Conservation (phyloP, 495 filamentous ascomycete species). For the Astrothelium subdiscretum region DNA sequence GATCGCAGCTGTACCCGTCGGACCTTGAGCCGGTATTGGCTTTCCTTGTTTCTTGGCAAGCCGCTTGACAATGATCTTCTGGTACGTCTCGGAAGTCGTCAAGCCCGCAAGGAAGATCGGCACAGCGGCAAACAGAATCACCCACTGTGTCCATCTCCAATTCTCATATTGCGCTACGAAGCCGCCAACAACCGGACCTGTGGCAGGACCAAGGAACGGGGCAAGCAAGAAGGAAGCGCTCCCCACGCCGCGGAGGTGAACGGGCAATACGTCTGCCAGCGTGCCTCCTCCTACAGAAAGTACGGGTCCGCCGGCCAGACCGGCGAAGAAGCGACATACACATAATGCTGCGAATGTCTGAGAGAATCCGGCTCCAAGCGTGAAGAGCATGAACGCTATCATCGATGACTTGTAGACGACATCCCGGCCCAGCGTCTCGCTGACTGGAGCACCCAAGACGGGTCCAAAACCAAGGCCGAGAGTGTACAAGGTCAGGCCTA, state of each 20-base stretch:
- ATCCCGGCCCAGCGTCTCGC: slow-evolving; percentile 23
- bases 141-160: slow-evolving; percentile 31
- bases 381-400: slow-evolving; percentile 49
- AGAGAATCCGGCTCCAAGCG: slow-evolving; percentile 47
- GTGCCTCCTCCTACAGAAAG: slow-evolving; percentile 46
- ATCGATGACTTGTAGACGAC: slow-evolving; percentile 27
- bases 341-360: slow-evolving; percentile 43
- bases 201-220: slow-evolving; percentile 46
- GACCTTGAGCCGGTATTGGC: slow-evolving; percentile 18
- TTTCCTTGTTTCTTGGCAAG: slow-evolving; percentile 20
- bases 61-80: slow-evolving; percentile 27
- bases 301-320: slow-evolving; percentile 41
- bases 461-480: slow-evolving; percentile 28
- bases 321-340: slow-evolving; percentile 51
- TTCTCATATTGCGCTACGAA: slow-evolving; percentile 29
- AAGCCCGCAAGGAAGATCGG: slow-evolving; percentile 24
- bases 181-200: slow-evolving; percentile 37
- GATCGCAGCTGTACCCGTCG: slow-evolving; percentile 12
- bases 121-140: slow-evolving; percentile 26
- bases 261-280: slow-evolving; percentile 40
- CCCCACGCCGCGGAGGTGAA: slow-evolving; percentile 33
- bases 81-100: slow-evolving; percentile 26
- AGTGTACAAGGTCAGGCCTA: slow-evolving; percentile 23
- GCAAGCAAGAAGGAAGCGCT: slow-evolving; percentile 41
- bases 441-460: slow-evolving; percentile 25